Base-by-base conservation (phyloP, 192 early-diverging fungal genomes). In the Coemansia sp. region DNA sequence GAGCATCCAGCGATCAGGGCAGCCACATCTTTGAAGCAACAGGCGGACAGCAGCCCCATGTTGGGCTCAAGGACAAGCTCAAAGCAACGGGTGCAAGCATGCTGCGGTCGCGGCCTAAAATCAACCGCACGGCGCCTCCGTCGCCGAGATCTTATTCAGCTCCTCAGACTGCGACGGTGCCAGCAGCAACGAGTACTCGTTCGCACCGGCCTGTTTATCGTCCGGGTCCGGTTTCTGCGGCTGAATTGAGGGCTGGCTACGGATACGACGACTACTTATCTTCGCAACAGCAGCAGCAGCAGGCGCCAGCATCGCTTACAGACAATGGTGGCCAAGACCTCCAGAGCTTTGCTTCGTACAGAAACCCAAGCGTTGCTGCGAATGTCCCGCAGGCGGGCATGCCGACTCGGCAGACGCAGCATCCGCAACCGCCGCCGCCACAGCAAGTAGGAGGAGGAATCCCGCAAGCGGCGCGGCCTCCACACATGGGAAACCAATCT, bases 51-150 rank as follows among this genome's bases (percentile, higher is more conserved):
- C 41, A 41, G 58, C 66, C 62, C 11, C 68, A 65, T 9, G 60
- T 56, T 21, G 78, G 78, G 8, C 39, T 80, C 43, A 80, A 80
- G 64, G 78, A 80, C 8, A 74, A 66, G 43, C 73, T 80, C 6
- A 75, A 80, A 63, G 63, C 73, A 4, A 80, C 73, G 0, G 78
- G 78, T 46, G 78, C 78, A 8, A 80, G 54, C 52, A 68, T 80
- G 48, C 67, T 80, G 32, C 61, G 65, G 59, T 61, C 70, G 11
- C 73, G 78, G 9, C 78, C 78, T 15, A 70, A 67, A 13, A 67
- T 67, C 49, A 76, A 73, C 49, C 60, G 78, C 41, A 67, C 73
- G 46, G 47, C 15, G 39, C 68, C 47, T 21, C 60, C 56, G 7
- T 60, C 49, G 48, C 61, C 12, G n/a, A 26, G 51, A 12, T 54